Conservation (phyloP, 2,329 filamentous ascomycete genomes). For the Sporothrix humicola region DNA sequence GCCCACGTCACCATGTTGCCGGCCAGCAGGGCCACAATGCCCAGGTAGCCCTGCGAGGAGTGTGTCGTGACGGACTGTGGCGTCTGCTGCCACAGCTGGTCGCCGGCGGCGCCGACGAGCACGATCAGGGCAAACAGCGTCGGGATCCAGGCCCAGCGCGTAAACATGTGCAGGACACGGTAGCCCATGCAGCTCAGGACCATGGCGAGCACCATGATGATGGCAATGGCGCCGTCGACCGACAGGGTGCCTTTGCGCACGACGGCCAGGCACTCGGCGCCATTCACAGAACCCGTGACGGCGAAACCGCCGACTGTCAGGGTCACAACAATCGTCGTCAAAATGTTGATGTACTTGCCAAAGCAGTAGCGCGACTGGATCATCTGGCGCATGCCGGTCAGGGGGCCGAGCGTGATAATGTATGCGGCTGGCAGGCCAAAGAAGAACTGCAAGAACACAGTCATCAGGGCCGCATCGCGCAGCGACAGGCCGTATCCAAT, state of each 20-base stretch:
- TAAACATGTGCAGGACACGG: constrained; percentile 35
- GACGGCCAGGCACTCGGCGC: constrained; percentile 57
- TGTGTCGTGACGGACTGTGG: constrained; percentile 31
- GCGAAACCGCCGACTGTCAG: constrained; percentile 67
- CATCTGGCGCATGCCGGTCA: constrained; percentile 69
- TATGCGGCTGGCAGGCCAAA: constrained; percentile 61
- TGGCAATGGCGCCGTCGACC: constrained; percentile 63
- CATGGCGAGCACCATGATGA: constrained; percentile 46
- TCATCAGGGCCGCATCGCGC: constrained; percentile 62
- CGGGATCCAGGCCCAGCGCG: constrained; percentile 37
- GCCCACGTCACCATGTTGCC: constrained; percentile 69
- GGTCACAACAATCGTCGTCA: constrained; percentile 66
- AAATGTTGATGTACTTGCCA: constrained; percentile 62
- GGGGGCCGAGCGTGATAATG: constrained; percentile 63
- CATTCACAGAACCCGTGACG: constrained; percentile 65
- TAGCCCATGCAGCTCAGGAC: constrained; percentile 37
- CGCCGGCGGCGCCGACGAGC: constrained; percentile 32
- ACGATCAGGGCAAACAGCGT: constrained; percentile 36
- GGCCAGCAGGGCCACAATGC: constrained; percentile 59
- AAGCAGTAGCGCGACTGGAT: constrained; percentile 68
- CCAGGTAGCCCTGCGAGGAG: constrained; percentile 55
- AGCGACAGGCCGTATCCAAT: constrained; percentile 56
- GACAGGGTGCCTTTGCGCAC: constrained; percentile 50
- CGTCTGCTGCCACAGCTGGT: constrained; percentile 27
- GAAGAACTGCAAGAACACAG: constrained; percentile 67